Evolutionary conservation across 768 basidiomycete species (phyloP).

Genomic region (Rhodotorula kratochvilovae): DNA sequence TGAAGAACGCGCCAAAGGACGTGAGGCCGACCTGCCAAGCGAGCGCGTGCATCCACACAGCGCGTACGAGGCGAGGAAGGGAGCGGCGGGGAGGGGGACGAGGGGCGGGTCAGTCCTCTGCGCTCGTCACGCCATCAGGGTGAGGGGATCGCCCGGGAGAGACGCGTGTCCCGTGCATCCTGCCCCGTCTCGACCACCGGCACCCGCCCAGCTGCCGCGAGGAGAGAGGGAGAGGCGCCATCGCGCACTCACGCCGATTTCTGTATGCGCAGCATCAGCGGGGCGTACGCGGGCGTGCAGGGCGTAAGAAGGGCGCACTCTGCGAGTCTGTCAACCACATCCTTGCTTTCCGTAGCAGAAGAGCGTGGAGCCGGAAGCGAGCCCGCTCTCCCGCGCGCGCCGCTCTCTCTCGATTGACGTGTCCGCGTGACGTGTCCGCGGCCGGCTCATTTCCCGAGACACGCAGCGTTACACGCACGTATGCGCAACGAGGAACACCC

Average conservation of each 20-base stretch:
- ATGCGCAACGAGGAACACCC: slow-evolving; percentile 11
- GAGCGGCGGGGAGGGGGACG: background rate
- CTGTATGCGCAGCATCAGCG: slow-evolving; percentile 36
- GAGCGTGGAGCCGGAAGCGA: no score
- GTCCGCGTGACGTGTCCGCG: background rate
- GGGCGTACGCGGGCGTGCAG: background rate
- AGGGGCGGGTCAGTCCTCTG: background rate
- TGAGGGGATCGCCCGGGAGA: background rate
- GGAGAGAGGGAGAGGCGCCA: background rate
- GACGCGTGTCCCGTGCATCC: no score
- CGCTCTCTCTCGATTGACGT: background rate
- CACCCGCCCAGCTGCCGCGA: background rate
- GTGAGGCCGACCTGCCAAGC: slow-evolving; percentile 84
- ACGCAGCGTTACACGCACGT: background rate
- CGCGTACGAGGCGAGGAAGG: background rate
- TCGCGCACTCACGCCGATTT: slow-evolving; percentile 1
- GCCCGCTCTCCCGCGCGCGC: background rate
- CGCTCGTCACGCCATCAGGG: background rate
- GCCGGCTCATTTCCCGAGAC: background rate
- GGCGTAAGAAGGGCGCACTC: slow-evolving; percentile 44
- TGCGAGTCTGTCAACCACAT: slow-evolving; percentile 55
- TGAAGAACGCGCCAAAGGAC: slow-evolving; percentile 89
- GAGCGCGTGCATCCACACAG: no score
- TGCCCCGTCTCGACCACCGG: background rate
- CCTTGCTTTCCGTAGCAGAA: background rate